A percentile compares a stretch with the other conserved stretches of the same genome.
phyloP scores from a whole-genome alignment of 129 eudicot genomes.

The Silybum marianum region DNA sequence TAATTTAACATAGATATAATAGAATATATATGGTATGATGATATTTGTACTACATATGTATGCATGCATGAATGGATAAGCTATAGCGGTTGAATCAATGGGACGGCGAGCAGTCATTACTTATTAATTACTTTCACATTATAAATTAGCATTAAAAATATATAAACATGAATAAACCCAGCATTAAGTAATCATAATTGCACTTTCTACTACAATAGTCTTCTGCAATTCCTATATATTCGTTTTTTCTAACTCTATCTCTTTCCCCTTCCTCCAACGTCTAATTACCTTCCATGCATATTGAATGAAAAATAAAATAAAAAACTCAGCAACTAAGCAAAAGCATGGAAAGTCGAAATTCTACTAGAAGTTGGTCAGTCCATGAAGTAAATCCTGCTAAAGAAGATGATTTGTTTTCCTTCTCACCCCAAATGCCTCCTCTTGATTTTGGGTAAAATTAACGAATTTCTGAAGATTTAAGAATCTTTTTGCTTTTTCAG shows the following conservation, averaged over 20 bases:
- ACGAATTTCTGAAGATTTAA: neutral
- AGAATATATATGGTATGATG: neutral
- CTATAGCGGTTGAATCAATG: conserved; percentile 36
- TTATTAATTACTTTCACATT: conserved; percentile 39
- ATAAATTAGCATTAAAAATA: neutral
- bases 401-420: conserved; percentile 42
- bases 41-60: neutral
- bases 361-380: conserved; percentile 38
- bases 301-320: neutral
- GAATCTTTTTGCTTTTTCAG: neutral
- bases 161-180: conserved; percentile 17
- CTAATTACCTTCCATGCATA: conserved; percentile 23
- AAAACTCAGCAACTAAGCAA: neutral
- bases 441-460: conserved; percentile 52
- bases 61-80: conserved; percentile 3
- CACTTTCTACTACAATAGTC: conserved; percentile 7
- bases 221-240: conserved; percentile 41
- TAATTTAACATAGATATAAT: neutral
- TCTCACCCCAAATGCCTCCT: conserved; percentile 47
- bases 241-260: conserved; percentile 4
- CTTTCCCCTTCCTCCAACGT: conserved; percentile 19
- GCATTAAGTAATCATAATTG: conserved; percentile 35
- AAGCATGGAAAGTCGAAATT: conserved; percentile 38
- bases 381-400: conserved; percentile 29
- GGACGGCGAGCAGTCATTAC: conserved; percentile 50